Conservation (phyloP, 1,284 basidiomycete species). For the Ganoderma boninense region DNA sequence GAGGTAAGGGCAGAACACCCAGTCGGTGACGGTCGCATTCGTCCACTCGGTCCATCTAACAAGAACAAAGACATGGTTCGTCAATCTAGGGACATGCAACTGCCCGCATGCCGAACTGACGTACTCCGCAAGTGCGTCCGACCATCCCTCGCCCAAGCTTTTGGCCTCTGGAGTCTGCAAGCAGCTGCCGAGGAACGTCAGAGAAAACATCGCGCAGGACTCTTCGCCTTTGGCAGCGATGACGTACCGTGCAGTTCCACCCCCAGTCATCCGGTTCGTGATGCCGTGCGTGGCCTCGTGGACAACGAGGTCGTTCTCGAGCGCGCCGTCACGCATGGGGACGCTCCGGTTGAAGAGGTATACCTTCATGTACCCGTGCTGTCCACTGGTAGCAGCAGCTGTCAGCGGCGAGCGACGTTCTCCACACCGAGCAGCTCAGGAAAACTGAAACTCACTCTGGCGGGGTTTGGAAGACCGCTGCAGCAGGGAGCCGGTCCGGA, state of each 20-base stretch:
- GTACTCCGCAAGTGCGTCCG: slow-evolving; percentile 59
- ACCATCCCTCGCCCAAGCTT: slow-evolving; percentile 66
- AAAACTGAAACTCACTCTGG: not conserved
- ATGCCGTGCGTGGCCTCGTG: slow-evolving; percentile 62
- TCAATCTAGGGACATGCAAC: no score
- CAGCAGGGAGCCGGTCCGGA: not conserved
- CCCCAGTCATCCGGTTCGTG: slow-evolving; percentile 60
- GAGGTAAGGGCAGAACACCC: slow-evolving; percentile 49
- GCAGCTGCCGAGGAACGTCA: slow-evolving; percentile 40
- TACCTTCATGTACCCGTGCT: slow-evolving; percentile 45
- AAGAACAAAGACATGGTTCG: no score
- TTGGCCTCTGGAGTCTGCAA: slow-evolving; percentile 57
- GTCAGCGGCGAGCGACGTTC: not conserved
- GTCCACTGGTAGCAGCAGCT: slow-evolving; percentile 9
- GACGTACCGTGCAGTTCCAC: slow-evolving; percentile 50
- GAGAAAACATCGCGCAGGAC: not conserved
- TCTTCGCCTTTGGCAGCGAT: not conserved
- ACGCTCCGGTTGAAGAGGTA: slow-evolving; percentile 49
- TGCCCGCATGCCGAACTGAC: slow-evolving; percentile 16
- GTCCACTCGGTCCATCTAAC: slow-evolving; percentile 50
- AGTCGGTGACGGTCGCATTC: slow-evolving; percentile 47
- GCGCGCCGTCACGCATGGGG: slow-evolving; percentile 53
- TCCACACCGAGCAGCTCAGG: not conserved
- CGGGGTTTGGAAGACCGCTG: slow-evolving; percentile 36
- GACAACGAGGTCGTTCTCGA: slow-evolving; percentile 58